A percentile compares a stretch with the other conserved stretches of the same genome.
Conservation (phyloP, 768 basidiomycete genomes). For the Rubroboletus pulcherrimus region DNA sequence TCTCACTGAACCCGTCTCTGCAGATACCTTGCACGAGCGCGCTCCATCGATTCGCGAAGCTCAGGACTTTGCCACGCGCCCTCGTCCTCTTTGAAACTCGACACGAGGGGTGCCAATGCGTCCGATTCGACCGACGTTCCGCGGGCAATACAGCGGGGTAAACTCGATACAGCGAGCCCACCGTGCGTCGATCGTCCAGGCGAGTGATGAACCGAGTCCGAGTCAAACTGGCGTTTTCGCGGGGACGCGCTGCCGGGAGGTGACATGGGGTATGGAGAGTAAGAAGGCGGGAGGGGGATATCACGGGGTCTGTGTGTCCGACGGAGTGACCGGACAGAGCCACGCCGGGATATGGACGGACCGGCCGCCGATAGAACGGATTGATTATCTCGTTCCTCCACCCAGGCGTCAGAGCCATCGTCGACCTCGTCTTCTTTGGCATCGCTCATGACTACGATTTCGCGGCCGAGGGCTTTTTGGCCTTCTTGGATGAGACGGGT, state of each 20-base stretch:
- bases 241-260: slow-evolving; percentile 34
- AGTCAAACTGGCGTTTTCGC: slow-evolving; percentile 31
- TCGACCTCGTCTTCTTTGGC: slow-evolving; percentile 71
- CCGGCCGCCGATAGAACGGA: neutral
- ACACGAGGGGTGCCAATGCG: slow-evolving; percentile 15
- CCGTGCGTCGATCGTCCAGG: slow-evolving; percentile 19
- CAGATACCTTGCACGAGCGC: slow-evolving; percentile 45
- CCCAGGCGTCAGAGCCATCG: slow-evolving; percentile 73
- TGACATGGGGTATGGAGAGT: slow-evolving; percentile 24
- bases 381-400: slow-evolving; percentile 48
- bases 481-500: slow-evolving; percentile 72
- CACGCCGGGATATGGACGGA: slow-evolving; percentile 25
- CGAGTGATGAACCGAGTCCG: slow-evolving; percentile 17
- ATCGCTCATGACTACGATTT: slow-evolving; percentile 77
- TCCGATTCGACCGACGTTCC: slow-evolving; percentile 38
- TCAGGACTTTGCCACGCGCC: slow-evolving; percentile 58
- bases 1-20: slow-evolving; percentile 18
- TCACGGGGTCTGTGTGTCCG: slow-evolving; percentile 20
- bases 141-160: slow-evolving; percentile 19
- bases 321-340: slow-evolving; percentile 27
- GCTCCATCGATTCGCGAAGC: slow-evolving; percentile 68
- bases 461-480: slow-evolving; percentile 68
- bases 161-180: slow-evolving; percentile 11
- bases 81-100: slow-evolving; percentile 43
- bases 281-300: slow-evolving; percentile 29